Base-by-base conservation (phyloP, 2,329 filamentous ascomycete species). In the Colletotrichum godetiae region DNA sequence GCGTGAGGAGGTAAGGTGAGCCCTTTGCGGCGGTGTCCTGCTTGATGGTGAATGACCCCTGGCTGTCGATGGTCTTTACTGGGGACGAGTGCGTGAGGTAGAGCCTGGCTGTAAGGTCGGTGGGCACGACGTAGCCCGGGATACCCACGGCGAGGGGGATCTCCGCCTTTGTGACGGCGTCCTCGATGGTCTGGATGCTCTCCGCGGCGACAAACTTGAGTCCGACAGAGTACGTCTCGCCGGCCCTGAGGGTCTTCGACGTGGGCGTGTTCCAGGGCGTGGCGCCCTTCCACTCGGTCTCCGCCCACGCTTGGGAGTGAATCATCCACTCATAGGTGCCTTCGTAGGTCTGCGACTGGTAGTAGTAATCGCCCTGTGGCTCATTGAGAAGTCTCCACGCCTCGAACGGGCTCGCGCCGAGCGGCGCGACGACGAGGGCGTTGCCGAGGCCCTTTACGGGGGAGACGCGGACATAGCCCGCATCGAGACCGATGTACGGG, bases 311-410 rank as follows among this genome's bases (percentile, higher is more conserved):
- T 68, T 85, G 83, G 13, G 84, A 86, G 64, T 88, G 82, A 0
- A 87, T 84, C 75, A 90, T 87, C 89, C 89, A 92, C 75, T 90
- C 88, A 72, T 91, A 92, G 73, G 89, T 86, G 0, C 89, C 89
- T 76, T 92, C 89, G 72, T 89, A 92, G 0, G 86, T 88, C 75
- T 91, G 89, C 58, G 85, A 87, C 5, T 81, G 83, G 76, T 91
- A 90, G 11, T 74, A 77, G 27, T 46, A 0, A 84, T 83, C 11
- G 77, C 80, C 0, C 82, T 80, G 31, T 83, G 82, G 79, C 77
- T 91, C 89, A 0, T 75, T 55, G 0, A 92, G 81, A 68, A 88
- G 87, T 7, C 87, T 81, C 79, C 89, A 91, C 1, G 87, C 89
- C 76, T 91, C 89, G 19, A 91, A 80, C 4, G 80, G 76, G 0